phyloP scores from a whole-genome alignment of 768 basidiomycete species.

The Neoboletus subvelutipes region DNA sequence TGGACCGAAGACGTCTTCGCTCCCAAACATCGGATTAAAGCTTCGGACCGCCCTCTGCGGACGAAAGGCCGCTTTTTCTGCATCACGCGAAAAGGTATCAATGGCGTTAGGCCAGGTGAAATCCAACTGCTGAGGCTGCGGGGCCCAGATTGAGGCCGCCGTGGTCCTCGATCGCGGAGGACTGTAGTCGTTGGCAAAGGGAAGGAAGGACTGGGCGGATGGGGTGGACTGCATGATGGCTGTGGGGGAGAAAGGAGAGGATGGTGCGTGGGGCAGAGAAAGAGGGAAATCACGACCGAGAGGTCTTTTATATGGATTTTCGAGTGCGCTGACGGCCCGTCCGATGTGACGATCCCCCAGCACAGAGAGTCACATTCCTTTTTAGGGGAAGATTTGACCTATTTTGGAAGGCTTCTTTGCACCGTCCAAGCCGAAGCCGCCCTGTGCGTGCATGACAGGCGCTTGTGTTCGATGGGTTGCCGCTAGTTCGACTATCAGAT shows the following conservation, averaged over 20 bases:
- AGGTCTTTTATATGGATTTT: conserved; percentile 36
- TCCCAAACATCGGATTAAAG: conserved; percentile 28
- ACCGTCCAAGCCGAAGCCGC: conserved; percentile 17
- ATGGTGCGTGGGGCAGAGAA: conserved; percentile 43
- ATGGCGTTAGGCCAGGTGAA: conserved; percentile 66
- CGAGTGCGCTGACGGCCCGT: conserved; percentile 21
- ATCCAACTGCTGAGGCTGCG: conserved; percentile 69
- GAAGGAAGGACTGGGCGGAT: conserved; percentile 28
- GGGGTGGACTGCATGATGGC: conserved; percentile 29
- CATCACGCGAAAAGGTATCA: conserved; percentile 57
- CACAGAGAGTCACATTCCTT: conserved; percentile 32
- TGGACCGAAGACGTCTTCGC: conserved; percentile 69
- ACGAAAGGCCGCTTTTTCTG: conserved; percentile 40
- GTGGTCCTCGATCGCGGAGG: conserved; percentile 42
- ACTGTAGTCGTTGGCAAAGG: conserved; percentile 40
- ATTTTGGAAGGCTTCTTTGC: conserved; percentile 32
- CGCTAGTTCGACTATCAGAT: conserved; percentile 28
- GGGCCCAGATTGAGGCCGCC: conserved; percentile 76
- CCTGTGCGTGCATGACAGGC: conserved; percentile 29
- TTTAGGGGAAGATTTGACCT: conserved; percentile 32
- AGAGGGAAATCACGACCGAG: conserved; percentile 33
- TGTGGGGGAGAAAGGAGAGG: conserved; percentile 20
- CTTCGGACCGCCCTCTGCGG: conserved; percentile 27
- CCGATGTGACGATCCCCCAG: conserved; percentile 34
- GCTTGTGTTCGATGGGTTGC: conserved; percentile 16